phyloP scores from a whole-genome alignment of 2,329 filamentous ascomycete genomes.

The Phyllosticta capitalensis region DNA sequence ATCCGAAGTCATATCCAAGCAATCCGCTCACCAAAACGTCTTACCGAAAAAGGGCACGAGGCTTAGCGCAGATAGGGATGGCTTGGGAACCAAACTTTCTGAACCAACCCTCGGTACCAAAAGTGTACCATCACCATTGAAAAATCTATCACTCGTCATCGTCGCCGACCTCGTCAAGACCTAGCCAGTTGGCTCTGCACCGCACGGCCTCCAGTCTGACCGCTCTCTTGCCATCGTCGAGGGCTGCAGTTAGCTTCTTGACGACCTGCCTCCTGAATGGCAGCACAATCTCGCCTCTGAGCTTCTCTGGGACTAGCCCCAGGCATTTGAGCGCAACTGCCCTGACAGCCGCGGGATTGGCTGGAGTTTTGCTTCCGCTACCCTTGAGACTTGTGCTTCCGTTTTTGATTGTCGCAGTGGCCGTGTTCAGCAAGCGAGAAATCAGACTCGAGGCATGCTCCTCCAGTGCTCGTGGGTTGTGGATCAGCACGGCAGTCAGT shows the following conservation, averaged over 20 bases:
- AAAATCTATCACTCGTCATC: conserved; percentile 25
- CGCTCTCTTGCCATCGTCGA: conserved; percentile 55
- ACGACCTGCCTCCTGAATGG: conserved; percentile 49
- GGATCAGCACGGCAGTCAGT: conserved; percentile 47
- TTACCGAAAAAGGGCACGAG: no score
- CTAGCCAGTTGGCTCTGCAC: conserved; percentile 51
- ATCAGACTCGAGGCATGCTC: conserved; percentile 51
- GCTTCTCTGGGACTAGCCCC: conserved; percentile 36
- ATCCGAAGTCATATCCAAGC: no score
- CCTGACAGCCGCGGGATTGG: conserved; percentile 29
- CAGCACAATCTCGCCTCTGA: conserved; percentile 44
- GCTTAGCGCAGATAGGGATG: no score
- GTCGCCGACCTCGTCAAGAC: conserved; percentile 50
- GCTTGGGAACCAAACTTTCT: no score
- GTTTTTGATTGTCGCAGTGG: conserved; percentile 17
- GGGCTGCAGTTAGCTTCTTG: conserved; percentile 41
- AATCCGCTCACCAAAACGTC: no score
- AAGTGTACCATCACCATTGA: no score
- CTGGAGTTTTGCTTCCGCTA: conserved; percentile 7
- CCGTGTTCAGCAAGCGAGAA: conserved; percentile 44
- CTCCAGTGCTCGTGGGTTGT: conserved; percentile 44
- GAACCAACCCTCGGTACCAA: no score
- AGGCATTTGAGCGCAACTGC: conserved; percentile 40
- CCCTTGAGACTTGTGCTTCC: not conserved
- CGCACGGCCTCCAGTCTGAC: conserved; percentile 54